These are phyloP conservation scores for Kwoniella newhampshirensis DNA, from an alignment of 768 basidiomycete genomes.

Conservation along the genomic window DNA sequence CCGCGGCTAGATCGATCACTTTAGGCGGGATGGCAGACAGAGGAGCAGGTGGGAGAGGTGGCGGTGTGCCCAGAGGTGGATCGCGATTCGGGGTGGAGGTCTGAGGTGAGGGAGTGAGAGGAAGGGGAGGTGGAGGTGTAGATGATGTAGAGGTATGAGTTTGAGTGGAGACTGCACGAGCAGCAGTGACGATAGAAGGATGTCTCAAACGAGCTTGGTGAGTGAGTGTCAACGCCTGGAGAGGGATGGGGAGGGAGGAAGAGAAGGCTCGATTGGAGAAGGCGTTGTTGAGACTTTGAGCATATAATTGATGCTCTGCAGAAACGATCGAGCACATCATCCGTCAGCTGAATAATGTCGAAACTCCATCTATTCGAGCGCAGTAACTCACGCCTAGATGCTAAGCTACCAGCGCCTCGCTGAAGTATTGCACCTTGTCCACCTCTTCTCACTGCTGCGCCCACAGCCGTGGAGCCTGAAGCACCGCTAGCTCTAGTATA, in stretches of 20 bases:
- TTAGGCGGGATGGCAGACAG: slow-evolving; percentile 27
- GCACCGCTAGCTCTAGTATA: slow-evolving; percentile 12
- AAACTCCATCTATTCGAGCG: too few relatives aligned
- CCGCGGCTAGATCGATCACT: slow-evolving; percentile 21
- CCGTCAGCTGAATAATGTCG: too few relatives aligned
- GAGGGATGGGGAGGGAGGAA: slow-evolving; percentile 20
- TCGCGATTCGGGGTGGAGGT: slow-evolving; percentile 14
- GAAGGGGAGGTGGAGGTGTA: slow-evolving; percentile 16
- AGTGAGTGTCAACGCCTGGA: slow-evolving; percentile 10
- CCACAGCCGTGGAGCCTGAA: slow-evolving; percentile 12
- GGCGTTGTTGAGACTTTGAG: slow-evolving; percentile 8
- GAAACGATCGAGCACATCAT: too few relatives aligned
- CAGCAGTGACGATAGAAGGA: background rate
- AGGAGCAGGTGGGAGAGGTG: slow-evolving; percentile 31
- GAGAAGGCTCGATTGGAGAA: slow-evolving; percentile 15
- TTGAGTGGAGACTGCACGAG: slow-evolving; percentile 21
- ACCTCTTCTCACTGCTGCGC: slow-evolving; percentile 6
- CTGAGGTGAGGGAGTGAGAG: slow-evolving; percentile 8
- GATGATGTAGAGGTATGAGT: slow-evolving; percentile 12
- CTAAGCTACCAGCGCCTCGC: background rate
- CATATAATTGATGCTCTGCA: slow-evolving; percentile 15
- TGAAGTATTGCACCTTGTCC: slow-evolving; percentile 4
- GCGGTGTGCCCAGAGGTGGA: slow-evolving; percentile 32
- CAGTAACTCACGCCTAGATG: too few relatives aligned
- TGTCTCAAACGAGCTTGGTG: slow-evolving; percentile 8